These are phyloP conservation scores for Penicillium digitatum DNA, from an alignment of 2,329 filamentous ascomycete species.

Conservation along the genomic window DNA sequence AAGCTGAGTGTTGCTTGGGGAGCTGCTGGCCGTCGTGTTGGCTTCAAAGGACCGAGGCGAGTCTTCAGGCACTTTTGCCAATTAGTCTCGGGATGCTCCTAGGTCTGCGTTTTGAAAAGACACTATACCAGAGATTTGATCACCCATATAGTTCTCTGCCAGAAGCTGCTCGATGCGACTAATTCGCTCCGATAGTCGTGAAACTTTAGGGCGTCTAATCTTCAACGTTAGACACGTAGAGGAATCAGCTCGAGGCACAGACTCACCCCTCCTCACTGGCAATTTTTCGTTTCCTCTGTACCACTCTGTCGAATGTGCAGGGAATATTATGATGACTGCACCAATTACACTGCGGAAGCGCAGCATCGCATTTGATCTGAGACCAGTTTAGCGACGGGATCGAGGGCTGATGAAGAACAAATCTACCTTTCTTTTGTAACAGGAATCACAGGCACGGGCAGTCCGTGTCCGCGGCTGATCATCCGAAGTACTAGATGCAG, in stretches of 20 bases:
- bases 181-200: constrained; percentile 38
- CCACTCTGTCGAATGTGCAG: constrained; percentile 45
- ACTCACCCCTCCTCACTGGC: constrained; percentile 23
- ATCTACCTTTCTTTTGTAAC: constrained; percentile 48
- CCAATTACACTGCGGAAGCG: constrained; percentile 48
- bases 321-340: constrained; percentile 47
- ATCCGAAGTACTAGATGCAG: constrained; percentile 11
- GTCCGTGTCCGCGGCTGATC: constrained; percentile 28
- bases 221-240: neutral
- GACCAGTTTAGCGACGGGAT: neutral
- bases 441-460: constrained; percentile 48
- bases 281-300: constrained; percentile 29
- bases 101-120: neutral
- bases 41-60: constrained; percentile 4
- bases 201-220: constrained; percentile 25
- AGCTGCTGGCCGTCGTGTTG: constrained; percentile 15
- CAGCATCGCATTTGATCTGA: constrained; percentile 52
- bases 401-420: neutral
- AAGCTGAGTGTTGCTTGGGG: constrained; percentile 17
- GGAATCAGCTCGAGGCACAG: neutral
- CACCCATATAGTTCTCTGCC: constrained; percentile 27
- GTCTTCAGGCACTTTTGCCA: constrained; percentile 2
- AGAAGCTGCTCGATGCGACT: constrained; percentile 42
- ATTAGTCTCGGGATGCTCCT: neutral
- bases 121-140: constrained; percentile 22